Base-by-base conservation (phyloP, 2,329 filamentous ascomycete species). In the Arthrobotrys sinensis region DNA sequence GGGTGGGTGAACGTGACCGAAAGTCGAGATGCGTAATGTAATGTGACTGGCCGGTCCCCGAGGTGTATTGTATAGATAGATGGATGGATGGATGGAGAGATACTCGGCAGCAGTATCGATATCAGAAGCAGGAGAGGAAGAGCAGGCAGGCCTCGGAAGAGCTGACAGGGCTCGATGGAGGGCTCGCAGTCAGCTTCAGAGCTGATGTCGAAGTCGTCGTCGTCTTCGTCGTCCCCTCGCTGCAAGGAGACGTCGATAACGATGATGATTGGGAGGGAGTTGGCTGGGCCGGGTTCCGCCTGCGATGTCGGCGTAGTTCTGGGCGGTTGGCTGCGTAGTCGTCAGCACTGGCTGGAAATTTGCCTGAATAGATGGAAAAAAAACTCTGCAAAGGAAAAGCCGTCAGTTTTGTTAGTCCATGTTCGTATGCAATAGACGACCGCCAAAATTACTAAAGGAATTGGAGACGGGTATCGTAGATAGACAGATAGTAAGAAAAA, bases 241-340 rank as follows among this genome's bases (percentile, higher is more conserved):
- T 57, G 52, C 52, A 38, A 69, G 66, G 66, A 48, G 50, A 38
- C 12, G 32, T 68, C 48, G 64, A 68, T 21, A 50, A 43, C 16
- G 64, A 50, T 28, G 24, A 28, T 28, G 24, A 28, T 7, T 4
- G 34, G 14, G 64, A 55, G 10, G 14, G n/a, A 7, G 34, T 21
- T 43, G 3, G 34, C 8, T 62, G 16, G 34, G 28, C 19, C n/a
- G 38, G 16, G 16, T 21, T 19, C 57, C 34, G 38, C 24, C 40
- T 75, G 70, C 70, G 70, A 75, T 67, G 63, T 68, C 63, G 63
- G 62, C 70, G 70, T 75, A 68, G 28, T 75, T 75, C 50, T 63
- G 32, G 36, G 70, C 7, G 28, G 60, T 28, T n/a, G 48, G 50
- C 48, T 43, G 69, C 69, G 69, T 73, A 73, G 46, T 53, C 64